Evolutionary conservation across 805 yeast genomes (phyloP).

Genomic region (Diddensiella transvaalensis): DNA sequence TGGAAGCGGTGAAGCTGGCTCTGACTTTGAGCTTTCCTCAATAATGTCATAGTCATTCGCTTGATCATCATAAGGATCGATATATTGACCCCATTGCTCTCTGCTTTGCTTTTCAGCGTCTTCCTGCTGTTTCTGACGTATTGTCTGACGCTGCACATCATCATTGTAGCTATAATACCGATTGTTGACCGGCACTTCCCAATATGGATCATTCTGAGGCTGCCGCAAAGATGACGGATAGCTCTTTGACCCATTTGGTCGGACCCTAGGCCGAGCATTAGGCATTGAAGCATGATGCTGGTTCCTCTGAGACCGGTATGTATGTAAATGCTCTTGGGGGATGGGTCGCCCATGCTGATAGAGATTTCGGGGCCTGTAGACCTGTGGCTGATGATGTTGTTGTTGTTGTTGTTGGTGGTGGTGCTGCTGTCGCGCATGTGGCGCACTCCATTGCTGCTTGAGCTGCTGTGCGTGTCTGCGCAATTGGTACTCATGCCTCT

Average conservation of each 20-base stretch:
- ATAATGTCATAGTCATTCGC: conserved; percentile 11
- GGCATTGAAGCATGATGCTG: conserved; percentile 5
- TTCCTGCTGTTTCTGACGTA: conserved; percentile 5
- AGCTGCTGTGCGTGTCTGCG: background rate
- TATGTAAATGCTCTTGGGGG: conserved; percentile 3
- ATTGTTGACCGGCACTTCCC: background rate
- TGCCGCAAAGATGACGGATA: background rate
- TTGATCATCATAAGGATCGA: conserved; percentile 19
- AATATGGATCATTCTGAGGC: background rate
- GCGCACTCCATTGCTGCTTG: conserved; percentile 3
- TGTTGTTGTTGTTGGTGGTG: no score
- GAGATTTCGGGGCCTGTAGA: background rate
- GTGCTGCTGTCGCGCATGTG: conserved; percentile 12
- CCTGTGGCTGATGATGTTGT: background rate
- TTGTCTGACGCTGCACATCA: conserved; percentile 4
- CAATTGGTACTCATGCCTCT: conserved; percentile 1
- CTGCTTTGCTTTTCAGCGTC: conserved; percentile 9
- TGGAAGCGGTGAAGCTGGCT: background rate
- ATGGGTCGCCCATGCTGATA: background rate
- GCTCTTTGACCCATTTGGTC: background rate
- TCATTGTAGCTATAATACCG: conserved; percentile 8
- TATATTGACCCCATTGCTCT: conserved; percentile 17
- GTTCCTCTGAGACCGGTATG: conserved; percentile 3
- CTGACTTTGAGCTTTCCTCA: background rate
- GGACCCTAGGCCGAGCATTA: background rate